Conservation (phyloP, 805 yeast species). For the Wickerhamiella spandovensis region DNA sequence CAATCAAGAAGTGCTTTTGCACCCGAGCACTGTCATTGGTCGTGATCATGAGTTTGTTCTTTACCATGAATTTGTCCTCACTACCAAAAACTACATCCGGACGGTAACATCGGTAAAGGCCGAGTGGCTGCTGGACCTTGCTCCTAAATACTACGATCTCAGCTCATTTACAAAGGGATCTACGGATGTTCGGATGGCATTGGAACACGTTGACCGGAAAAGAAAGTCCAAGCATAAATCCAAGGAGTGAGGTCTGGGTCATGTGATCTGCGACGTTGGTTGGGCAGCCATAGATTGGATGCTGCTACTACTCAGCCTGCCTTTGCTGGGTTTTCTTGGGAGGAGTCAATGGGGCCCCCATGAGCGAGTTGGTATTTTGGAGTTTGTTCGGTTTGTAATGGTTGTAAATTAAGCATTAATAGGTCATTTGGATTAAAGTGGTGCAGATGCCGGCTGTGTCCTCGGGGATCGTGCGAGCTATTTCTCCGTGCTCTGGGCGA, state of each 20-base stretch:
- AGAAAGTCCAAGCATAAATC: constrained; percentile 3
- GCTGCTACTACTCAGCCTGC: too few species aligned
- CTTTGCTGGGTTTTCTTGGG: too few species aligned
- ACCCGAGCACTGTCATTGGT: constrained; percentile 74
- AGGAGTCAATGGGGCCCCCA: too few species aligned
- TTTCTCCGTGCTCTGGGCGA: not conserved
- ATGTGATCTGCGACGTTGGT: not conserved
- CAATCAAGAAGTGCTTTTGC: constrained; percentile 88
- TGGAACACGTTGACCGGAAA: constrained; percentile 39
- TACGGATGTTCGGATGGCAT: constrained; percentile 56
- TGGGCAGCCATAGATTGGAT: not conserved
- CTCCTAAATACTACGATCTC: constrained; percentile 58
- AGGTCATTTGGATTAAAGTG: too few species aligned
- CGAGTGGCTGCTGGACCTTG: constrained; percentile 79
- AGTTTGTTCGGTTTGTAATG: too few species aligned
- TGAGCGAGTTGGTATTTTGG: too few species aligned
- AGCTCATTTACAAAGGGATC: constrained; percentile 55
- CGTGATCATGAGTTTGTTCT: constrained; percentile 86
- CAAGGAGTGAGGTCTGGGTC: not conserved
- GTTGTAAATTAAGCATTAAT: too few species aligned
- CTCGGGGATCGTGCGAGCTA: not conserved
- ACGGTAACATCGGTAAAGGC: constrained; percentile 86
- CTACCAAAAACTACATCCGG: constrained; percentile 85
- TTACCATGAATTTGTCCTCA: constrained; percentile 89
- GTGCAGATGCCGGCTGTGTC: too few species aligned